Evolutionary conservation across 441 rosid species (phyloP), one percentile per base, ranked within the genome.

Genomic region (Corymbia calophylla): DNA sequence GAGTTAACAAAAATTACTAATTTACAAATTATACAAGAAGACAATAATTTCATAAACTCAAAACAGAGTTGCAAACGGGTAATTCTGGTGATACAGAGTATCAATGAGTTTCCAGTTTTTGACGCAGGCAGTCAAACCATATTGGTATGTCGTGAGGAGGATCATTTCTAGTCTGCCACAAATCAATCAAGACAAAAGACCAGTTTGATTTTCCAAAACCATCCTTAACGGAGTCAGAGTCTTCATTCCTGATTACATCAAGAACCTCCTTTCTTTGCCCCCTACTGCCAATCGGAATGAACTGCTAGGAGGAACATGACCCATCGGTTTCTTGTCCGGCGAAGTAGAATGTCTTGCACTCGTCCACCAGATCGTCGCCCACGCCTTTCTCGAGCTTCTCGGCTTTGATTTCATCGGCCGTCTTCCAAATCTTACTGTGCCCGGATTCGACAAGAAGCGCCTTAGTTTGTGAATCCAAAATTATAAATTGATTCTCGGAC

Each of bases 261-360:
- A 58, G 1, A 58, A 0, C 64, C 64, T 58, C 25, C 64, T 25
- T 25, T n/a, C 64, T 58, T 9, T 6, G 6, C 62, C 25, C 3
- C 62, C 25, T 13, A 29, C 25, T 9, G n/a, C 64, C n/a, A 25
- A 25, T 25, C 23, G 25, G 64, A 58, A 58, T 5, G 62, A 58
- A 58, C 13, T 2, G 0, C n/a, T 25, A 10, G 64, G 64, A 58
- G 64, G 1, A 25, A 58, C n/a, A 58, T 58, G 0, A 25, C 64
- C 1, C 0, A 0, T 0, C 0, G 1, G 11, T 9, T 58, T 58
- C 64, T 58, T 58, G 13, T 25, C 0, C 1, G 2, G n/a, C 0
- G 1, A 58, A 58, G 64, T 25, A 25, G 64, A 10, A 58, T 19
- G 1, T 0, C 64, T 58, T 25, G 6, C 64, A 58, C 0, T 58